phyloP scores from a whole-genome alignment of 140 eudicot species.

The Cichorium intybus region DNA sequence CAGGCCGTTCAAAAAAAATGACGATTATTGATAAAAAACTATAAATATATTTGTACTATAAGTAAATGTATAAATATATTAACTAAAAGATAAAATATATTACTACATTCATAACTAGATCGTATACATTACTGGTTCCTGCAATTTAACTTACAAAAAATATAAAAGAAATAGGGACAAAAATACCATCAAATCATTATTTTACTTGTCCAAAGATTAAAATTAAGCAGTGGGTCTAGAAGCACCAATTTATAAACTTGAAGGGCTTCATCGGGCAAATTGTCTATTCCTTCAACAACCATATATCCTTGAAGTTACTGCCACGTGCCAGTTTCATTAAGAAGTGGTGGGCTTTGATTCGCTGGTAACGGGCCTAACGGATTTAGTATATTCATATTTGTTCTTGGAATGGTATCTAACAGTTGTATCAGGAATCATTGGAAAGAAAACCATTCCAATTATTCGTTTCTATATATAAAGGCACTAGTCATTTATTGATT shows the following conservation, averaged over 20 bases:
- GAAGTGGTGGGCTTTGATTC: neutral
- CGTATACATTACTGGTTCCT: no score
- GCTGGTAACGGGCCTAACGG: constrained; percentile 12
- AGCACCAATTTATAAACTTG: neutral
- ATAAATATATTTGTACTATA: no score
- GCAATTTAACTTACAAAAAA: no score
- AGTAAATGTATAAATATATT: no score
- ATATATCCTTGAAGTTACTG: neutral
- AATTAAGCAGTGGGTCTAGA: no score
- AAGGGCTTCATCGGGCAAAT: neutral
- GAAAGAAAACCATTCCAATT: neutral
- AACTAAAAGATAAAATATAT: no score
- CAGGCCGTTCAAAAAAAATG: no score
- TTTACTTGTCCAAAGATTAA: no score
- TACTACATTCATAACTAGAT: no score
- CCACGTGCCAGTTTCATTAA: neutral
- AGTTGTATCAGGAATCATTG: constrained; percentile 1
- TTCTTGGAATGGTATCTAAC: neutral
- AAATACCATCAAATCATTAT: no score
- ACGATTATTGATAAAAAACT: no score
- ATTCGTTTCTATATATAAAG: neutral
- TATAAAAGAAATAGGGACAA: no score
- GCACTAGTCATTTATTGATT: neutral
- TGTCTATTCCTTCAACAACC: neutral
- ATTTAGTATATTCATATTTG: constrained; percentile 8